These are phyloP conservation scores for Henckelia pumila DNA, from an alignment of 257 asterid species.

Conservation along the genomic window DNA sequence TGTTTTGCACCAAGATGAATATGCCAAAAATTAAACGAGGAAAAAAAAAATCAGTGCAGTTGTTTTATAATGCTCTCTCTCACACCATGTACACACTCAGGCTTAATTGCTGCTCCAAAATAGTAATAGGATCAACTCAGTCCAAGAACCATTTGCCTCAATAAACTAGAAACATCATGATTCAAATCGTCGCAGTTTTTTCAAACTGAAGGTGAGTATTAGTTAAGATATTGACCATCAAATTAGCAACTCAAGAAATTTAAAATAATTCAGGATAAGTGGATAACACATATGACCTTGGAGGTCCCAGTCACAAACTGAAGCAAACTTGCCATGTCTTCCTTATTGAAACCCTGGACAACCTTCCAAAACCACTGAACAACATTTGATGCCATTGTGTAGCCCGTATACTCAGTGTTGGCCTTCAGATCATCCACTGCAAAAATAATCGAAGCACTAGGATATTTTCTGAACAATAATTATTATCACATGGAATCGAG, in stretches of 20 bases:
- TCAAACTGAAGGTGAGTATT: neutral
- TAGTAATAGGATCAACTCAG: too few species aligned
- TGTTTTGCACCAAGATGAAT: too few species aligned
- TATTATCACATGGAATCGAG: neutral
- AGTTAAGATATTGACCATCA: neutral
- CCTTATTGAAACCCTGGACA: constrained; percentile 83
- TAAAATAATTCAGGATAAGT: constrained; percentile 1
- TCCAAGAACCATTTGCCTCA: too few species aligned
- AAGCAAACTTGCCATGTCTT: constrained; percentile 95
- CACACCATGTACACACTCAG: too few species aligned
- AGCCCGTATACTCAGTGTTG: constrained; percentile 89
- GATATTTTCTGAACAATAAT: constrained; percentile 5
- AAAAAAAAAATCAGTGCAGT: too few species aligned
- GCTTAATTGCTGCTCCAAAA: too few species aligned
- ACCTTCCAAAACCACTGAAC: constrained; percentile 98
- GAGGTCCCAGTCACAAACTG: constrained; percentile 99
- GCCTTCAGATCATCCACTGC: constrained; percentile 94
- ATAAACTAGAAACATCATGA: neutral
- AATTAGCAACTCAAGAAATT: neutral
- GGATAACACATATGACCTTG: constrained; percentile 67
- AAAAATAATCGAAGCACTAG: constrained; percentile 30
- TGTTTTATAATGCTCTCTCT: too few species aligned
- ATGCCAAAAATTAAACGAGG: too few species aligned
- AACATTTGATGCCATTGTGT: constrained; percentile 70
- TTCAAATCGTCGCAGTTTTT: neutral